Evolutionary conservation across 257 asterid species (phyloP), one percentile per base, ranked within the genome.

Genomic region (Hygrophila difformis): DNA sequence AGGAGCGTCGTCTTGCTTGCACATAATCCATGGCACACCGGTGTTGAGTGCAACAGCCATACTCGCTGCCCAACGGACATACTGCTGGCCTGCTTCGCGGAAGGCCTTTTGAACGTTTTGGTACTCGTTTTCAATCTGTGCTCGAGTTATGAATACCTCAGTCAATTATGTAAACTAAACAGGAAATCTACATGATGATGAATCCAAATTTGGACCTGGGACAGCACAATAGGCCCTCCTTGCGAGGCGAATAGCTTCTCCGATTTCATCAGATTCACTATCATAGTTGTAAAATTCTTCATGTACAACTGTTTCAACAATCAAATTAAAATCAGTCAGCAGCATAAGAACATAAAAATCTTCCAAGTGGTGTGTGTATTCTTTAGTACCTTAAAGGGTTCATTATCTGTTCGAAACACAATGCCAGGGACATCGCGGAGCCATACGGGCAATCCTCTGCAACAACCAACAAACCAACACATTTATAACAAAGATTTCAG

Each of bases 1-100:
- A 7, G 97, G 97, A 53, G 96, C 97, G 20, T 88, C 87, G 22
- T 77, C 80, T 67, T 88, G 97, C 68, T 88, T 88, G 77, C 97
- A 88, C 97, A 88, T 88, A 2, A 63, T 67, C 97, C 97, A 88
- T 8, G 97, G 97, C 6, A 81, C 96, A 2, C 95, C 87, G 0
- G 96, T 88, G 0, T 79, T 9, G 2, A 76, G 87, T 54, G 75
- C 91, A 20, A 67, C 82, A 0, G 96, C 94, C 94, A 88, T 79
- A 12, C 47, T 39, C 6, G 97, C 96, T 0, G 96, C 97, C 97
- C 97, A 88, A 0, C 6, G 51, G n/a, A 88, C 94, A 31, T 88
- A 88, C 3, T 79, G 49, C 12, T 82, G 87, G 18, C 97, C 94
- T 39, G 64, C 58, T 0, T 53, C 78, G 10, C 16, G 34, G 35